A percentile compares a stretch with the other conserved stretches of the same genome.
Evolutionary conservation across 306 rosid genomes (phyloP).

Genomic region (Rosa rugosa): DNA sequence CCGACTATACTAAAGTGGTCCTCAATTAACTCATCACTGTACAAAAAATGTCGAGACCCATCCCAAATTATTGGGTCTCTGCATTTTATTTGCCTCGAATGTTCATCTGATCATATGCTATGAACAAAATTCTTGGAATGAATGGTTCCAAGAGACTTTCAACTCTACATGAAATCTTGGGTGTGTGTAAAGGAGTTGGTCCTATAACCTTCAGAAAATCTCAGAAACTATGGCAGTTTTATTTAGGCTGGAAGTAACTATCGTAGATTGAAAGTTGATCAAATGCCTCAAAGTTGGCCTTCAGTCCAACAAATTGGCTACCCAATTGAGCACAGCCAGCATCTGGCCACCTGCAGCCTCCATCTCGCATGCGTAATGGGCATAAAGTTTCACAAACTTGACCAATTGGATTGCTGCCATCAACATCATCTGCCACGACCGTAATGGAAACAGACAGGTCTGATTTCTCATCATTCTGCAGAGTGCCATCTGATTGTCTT

Average conservation of each 20-base stretch:
- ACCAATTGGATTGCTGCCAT: slow-evolving; percentile 35
- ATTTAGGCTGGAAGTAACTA: slow-evolving; percentile 70
- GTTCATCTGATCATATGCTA: neutral
- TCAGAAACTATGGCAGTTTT: slow-evolving; percentile 19
- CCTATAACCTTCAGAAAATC: slow-evolving; percentile 2
- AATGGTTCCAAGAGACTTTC: neutral
- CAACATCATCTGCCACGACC: slow-evolving; percentile 40
- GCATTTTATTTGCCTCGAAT: slow-evolving; percentile 18
- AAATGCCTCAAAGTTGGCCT: slow-evolving; percentile 91
- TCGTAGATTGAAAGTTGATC: slow-evolving; percentile 78
- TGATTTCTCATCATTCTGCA: slow-evolving; percentile 41
- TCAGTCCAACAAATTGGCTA: slow-evolving; percentile 86
- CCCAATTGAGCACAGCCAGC: slow-evolving; percentile 81
- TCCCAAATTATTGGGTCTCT: slow-evolving; percentile 31
- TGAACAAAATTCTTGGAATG: slow-evolving; percentile 25
- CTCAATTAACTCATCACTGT: slow-evolving; percentile 47
- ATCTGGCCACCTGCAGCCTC: slow-evolving; percentile 90
- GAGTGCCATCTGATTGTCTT: slow-evolving; percentile 36
- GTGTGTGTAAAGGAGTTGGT: neutral
- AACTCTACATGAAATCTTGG: slow-evolving; percentile 9
- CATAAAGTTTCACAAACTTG: slow-evolving; percentile 74
- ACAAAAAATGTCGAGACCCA: slow-evolving; percentile 51
- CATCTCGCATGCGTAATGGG: slow-evolving; percentile 64
- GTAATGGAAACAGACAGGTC: slow-evolving; percentile 53
- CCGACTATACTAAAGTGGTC: slow-evolving; percentile 25